Base-by-base conservation (phyloP, 2,329 filamentous ascomycete genomes). In the Fusarium sp. region DNA sequence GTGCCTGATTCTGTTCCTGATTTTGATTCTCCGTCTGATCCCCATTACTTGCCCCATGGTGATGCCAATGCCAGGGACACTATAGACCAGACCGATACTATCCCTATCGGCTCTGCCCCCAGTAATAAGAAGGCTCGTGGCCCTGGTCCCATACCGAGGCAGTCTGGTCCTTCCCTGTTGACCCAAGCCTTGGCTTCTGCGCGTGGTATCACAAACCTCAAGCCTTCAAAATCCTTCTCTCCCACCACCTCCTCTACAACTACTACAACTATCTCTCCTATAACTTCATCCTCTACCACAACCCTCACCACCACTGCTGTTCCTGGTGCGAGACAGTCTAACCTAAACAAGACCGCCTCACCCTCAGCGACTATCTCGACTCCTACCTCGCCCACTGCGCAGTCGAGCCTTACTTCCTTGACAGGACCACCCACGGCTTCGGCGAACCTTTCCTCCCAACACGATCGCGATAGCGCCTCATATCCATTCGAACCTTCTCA, bases 131-230 rank as follows among this genome's bases (percentile, higher is more conserved):
- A 84, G 79, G 70, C 81, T 66, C 79, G 82, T 74, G 79, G 79
- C 71, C 65, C 70, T 58, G 61, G 74, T 66, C 75, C 78, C 69
- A 75, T 78, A 69, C 79, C 81, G 70, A 81, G 81, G 76, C 80
- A 83, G 73, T 80, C 79, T 75, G 85, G 85, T 67, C 84, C 85
- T 71, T 88, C 86, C 62, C 77, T 88, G 73, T 81, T 88, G 78
- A 84, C 85, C 64, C 84, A 88, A 79, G 86, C 86, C 76, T 81
- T 88, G 77, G 86, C 86, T 76, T 86, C 85, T 79, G 86, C 86
- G 75, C 85, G 86, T 74, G 86, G 85, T 75, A 86, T 87, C 41
- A 72, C 69, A 39, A 71, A 65, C 50, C 26, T 59, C 54, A 70
- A 71, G 30, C 61, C 53, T 45, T 41, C 66, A 25, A 64, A 53